Evolutionary conservation across 768 basidiomycete genomes (phyloP), one percentile per base, ranked within the genome.

Genomic region (Inosperma sp.): DNA sequence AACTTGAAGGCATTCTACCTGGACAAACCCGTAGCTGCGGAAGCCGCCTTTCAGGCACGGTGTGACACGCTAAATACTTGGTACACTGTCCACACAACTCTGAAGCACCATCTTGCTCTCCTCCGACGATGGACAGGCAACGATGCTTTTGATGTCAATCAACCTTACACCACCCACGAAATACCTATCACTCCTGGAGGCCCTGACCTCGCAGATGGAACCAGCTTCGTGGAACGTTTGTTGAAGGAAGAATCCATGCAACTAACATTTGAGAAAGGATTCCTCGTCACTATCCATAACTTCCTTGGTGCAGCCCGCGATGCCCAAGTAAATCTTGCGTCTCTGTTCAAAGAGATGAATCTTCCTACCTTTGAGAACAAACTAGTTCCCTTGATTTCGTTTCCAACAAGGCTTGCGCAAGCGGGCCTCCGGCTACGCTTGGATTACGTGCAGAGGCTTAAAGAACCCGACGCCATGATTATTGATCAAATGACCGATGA

Each of bases 201-300:
- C 34, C 60, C 69, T 36, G 83, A 82, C 52, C 71, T 74, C 37
- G 65, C 82, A 4, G 86, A 86, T 57, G 82, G 84, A 17, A 83
- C 84, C 16, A 90, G 88, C 29, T 99, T 98, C 65, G 86, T 97
- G 27, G 96, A 97, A 65, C 82, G 93, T 23, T 72, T 97, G 21
- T 77, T 96, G 51, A 97, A 98, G 65, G 95, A 98, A 67, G 95
- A 98, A 61, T 86, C 86, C n/a, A 84, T 98, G 61, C 89, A 94
- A 67, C 80, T 86, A 54, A 93, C 90, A 7, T 97, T 99, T 65
- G 92, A 94, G 67, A 92, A 88, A 59, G 86, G 88, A 12, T 90
- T 88, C 57, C 76, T 93, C 59, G 83, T 83, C 33, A 92, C 89
- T n/a, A 81, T 95, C 6, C 87, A 93, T 65, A 74, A 82, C 12